phyloP scores from a whole-genome alignment of 176 grass and related monocot species.

The Ampelocalamus luodianensis region DNA sequence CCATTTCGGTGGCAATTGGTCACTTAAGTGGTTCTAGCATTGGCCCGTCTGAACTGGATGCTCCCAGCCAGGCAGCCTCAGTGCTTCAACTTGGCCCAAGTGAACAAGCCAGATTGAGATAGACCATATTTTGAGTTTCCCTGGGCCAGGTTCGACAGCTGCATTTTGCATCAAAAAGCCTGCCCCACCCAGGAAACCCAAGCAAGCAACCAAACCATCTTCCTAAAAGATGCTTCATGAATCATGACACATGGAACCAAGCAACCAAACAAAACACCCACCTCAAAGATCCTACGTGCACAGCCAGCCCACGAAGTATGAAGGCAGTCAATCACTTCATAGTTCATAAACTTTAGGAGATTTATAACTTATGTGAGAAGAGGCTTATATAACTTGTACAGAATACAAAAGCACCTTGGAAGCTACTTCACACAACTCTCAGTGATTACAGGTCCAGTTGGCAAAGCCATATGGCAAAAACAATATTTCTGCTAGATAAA shows the following conservation, averaged over 20 bases:
- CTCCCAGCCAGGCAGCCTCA: neutral
- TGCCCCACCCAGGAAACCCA: neutral
- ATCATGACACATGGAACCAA: slow-evolving; percentile 13
- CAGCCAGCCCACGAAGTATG: neutral
- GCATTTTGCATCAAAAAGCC: neutral
- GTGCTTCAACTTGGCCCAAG: neutral
- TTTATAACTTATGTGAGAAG: neutral
- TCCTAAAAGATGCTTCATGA: neutral
- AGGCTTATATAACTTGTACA: neutral
- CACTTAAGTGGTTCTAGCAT: neutral
- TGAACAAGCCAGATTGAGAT: slow-evolving; percentile 28
- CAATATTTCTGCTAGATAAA: neutral
- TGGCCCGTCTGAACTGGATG: neutral
- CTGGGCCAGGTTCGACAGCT: neutral
- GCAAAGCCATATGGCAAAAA: neutral
- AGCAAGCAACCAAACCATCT: neutral
- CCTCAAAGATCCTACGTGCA: slow-evolving; percentile 12
- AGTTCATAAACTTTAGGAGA: slow-evolving; percentile 5
- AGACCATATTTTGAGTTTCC: slow-evolving; percentile 4
- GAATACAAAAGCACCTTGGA: neutral
- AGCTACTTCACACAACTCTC: neutral
- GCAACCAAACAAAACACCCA: neutral
- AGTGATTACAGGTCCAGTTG: neutral
- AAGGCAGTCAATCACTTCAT: neutral
- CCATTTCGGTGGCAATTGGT: neutral